Conservation (phyloP, 768 basidiomycete species). For the Hysterangium stoloniferum region DNA sequence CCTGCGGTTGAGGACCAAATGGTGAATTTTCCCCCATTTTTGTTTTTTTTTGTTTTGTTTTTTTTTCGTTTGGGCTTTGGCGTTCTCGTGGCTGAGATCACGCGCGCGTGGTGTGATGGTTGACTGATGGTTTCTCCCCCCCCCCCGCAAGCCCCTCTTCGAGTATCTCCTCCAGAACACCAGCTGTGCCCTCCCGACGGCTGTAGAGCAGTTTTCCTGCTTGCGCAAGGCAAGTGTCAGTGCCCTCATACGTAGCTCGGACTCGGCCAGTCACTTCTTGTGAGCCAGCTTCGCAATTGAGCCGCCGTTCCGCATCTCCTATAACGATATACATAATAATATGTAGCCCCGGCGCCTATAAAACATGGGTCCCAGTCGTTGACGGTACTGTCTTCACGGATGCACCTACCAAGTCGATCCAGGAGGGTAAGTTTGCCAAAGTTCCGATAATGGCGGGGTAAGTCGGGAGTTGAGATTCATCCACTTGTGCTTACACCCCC, state of each 20-base stretch:
- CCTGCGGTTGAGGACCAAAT: conserved; percentile 44
- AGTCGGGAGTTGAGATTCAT: conserved; percentile 12
- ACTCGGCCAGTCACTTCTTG: conserved; percentile 36
- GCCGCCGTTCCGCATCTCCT: not conserved
- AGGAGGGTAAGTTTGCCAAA: conserved; percentile 36
- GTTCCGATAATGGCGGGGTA: conserved; percentile 57
- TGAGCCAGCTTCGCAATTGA: conserved; percentile 25
- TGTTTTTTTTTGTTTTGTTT: no score
- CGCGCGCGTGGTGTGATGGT: no score
- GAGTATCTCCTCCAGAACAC: conserved; percentile 34
- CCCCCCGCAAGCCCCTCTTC: conserved; percentile 55
- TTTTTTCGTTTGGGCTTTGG: no score
- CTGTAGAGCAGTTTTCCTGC: conserved; percentile 34
- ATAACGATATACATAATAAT: not conserved
- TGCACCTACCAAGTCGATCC: conserved; percentile 40
- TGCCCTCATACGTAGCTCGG: conserved; percentile 47
- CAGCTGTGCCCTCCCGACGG: conserved; percentile 36
- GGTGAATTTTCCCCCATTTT: conserved; percentile 28
- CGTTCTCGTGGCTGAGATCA: no score
- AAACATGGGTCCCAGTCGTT: conserved; percentile 44
- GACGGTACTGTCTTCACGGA: conserved; percentile 46
- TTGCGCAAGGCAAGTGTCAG: conserved; percentile 43
- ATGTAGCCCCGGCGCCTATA: conserved; percentile 36
- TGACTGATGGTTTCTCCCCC: not conserved
- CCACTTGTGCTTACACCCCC: not conserved